Base-by-base conservation (phyloP, 306 rosid species). In the Citrullus amarus region DNA sequence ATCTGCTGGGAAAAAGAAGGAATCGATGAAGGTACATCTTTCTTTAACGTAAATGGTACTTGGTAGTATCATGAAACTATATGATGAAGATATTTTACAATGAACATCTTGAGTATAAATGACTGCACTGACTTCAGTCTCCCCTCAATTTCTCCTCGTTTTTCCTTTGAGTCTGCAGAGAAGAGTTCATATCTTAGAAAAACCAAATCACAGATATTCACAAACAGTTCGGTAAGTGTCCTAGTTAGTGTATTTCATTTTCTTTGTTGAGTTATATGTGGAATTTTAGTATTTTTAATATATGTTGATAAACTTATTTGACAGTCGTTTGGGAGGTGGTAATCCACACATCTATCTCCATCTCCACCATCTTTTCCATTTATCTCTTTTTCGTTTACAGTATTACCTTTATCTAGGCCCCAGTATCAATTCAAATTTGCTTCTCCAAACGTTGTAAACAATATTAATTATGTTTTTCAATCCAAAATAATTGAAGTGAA, bases 1-100 rank as follows among this genome's bases (percentile, higher is more conserved):
- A 84, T 91, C 67, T 93, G 98, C 84, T 93, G 98, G 98, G 98
- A 93, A 87, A 93, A 90, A 86, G 96, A 91, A 41, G 96, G 89
- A 50, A 91, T 93, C 17, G 90, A 93, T 79, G 97, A 90, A 87
- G 98, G 98, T 88, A 51, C 16, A 48, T 71, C 57, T 22, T 46
- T 18, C 39, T 70, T 70, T 25, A 39, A 22, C 76, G 11, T 46
- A 44, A 46, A 48, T 48, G 54, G 17, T 48, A 48, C 54, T 14
- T 46, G 75, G n/a, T 46, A 69, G 36, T 69, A n/a, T 69, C 75
- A 46, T 22, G 6, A 70, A 22, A 70, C 76, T 70, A 25, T 32
- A 32, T 32, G 36, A 32, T 32, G 58, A 41, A 6, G 36, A 9
- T 44, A 43, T 69, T 41, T 41, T 46, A 44, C 57, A 46, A 66